A percentile compares a stretch with the other conserved stretches of the same genome.
phyloP scores from a whole-genome alignment of 257 asterid genomes.

The Forsythia suspensa region DNA sequence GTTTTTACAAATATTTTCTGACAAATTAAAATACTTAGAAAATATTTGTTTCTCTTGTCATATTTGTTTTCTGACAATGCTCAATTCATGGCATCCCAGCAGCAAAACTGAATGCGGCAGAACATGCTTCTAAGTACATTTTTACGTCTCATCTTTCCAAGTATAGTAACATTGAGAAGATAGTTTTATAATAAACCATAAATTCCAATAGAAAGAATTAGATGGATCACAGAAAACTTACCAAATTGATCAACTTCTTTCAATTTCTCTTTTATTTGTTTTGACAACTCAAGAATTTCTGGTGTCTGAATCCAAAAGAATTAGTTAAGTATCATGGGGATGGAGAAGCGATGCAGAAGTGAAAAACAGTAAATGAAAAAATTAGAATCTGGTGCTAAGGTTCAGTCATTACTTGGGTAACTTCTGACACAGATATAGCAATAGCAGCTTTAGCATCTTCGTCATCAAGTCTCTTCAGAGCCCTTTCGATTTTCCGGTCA shows the following conservation, averaged over 20 bases:
- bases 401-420: slow-evolving; percentile 55
- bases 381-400: not conserved
- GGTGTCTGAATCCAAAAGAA: slow-evolving; percentile 55
- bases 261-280: slow-evolving; percentile 78
- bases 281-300: slow-evolving; percentile 77
- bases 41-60: not conserved
- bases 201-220: not conserved
- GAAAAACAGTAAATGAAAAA: slow-evolving; percentile 4
- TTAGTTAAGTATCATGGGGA: slow-evolving; percentile 3
- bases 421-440: slow-evolving; percentile 93
- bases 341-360: not conserved
- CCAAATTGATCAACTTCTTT: slow-evolving; percentile 80
- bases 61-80: not conserved
- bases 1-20: too few species aligned
- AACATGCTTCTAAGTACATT: not conserved
- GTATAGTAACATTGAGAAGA: not conserved
- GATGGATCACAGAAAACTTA: slow-evolving; percentile 25
- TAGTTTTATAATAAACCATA: not conserved
- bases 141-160: not conserved
- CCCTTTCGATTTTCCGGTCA: slow-evolving; percentile 84
- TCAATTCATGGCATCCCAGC: not conserved
- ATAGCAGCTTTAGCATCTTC: slow-evolving; percentile 99
- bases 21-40: too few species aligned
- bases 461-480: slow-evolving; percentile 87
- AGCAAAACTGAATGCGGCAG: not conserved